Evolutionary conservation across 768 basidiomycete genomes (phyloP).

Genomic region (Hortiboletus campestris): DNA sequence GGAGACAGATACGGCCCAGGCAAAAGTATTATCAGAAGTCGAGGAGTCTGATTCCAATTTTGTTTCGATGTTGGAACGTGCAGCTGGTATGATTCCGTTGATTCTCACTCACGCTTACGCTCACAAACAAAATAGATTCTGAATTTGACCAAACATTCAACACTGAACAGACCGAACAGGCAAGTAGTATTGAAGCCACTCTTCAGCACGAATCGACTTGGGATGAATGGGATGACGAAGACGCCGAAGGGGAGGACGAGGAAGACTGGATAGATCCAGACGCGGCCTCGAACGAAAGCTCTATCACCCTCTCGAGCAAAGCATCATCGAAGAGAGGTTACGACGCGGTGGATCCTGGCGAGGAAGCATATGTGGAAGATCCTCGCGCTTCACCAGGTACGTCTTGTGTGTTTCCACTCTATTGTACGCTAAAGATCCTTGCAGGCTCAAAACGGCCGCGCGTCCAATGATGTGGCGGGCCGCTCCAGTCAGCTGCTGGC

Average conservation of each 20-base stretch:
- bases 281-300: conserved; percentile 50
- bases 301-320: conserved; percentile 54
- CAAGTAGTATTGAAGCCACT: conserved; percentile 16
- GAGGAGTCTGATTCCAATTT: conserved; percentile 32
- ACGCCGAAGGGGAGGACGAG: conserved; percentile 47
- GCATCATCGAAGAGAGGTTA: conserved; percentile 47
- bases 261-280: conserved; percentile 48
- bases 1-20: conserved; percentile 6
- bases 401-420: not conserved
- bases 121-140: conserved; percentile 19
- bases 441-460: conserved; percentile 47
- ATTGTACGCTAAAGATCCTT: not conserved
- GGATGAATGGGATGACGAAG: conserved; percentile 35
- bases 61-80: conserved; percentile 26
- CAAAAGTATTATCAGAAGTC: conserved; percentile 11
- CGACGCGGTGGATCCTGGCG: conserved; percentile 47
- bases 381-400: conserved; percentile 47
- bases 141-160: conserved; percentile 27
- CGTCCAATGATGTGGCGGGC: conserved; percentile 30
- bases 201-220: conserved; percentile 20
- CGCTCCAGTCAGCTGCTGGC: not conserved
- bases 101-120: not conserved
- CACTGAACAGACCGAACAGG: conserved; percentile 15
- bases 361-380: conserved; percentile 35
- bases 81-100: conserved; percentile 26